These are phyloP conservation scores for Leishmania arabica DNA, from an alignment of 208 protist species.

Conservation along the genomic window DNA sequence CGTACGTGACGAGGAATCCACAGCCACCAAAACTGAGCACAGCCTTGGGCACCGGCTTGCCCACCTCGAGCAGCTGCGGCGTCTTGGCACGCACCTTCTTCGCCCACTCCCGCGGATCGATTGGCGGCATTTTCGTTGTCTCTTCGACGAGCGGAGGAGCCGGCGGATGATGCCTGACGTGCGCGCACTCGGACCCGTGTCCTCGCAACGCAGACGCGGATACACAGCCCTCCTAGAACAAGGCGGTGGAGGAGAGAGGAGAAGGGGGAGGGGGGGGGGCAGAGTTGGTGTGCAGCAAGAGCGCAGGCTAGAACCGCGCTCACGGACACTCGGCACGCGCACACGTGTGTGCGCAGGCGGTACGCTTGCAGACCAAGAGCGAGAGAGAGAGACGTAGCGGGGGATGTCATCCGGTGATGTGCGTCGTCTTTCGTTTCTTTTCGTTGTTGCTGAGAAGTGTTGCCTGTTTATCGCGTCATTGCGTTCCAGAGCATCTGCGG, in stretches of 20 bases:
- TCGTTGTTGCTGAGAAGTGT: not conserved
- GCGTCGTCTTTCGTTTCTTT: not conserved
- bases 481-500: not conserved
- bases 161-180: not conserved
- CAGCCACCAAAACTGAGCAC: constrained; percentile 88
- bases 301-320: not conserved
- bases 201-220: not conserved
- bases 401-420: not conserved
- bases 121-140: constrained; percentile 46
- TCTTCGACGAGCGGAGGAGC: not conserved
- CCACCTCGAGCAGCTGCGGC: constrained; percentile 81
- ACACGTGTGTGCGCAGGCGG: not conserved
- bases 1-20: constrained; percentile 88
- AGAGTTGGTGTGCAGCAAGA: not conserved
- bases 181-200: not conserved
- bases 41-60: constrained; percentile 76
- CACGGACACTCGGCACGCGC: not conserved
- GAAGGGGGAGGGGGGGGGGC: not conserved
- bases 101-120: constrained; percentile 62
- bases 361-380: not conserved
- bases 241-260: not conserved
- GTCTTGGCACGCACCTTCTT: constrained; percentile 85
- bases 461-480: not conserved
- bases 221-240: not conserved
- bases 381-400: not conserved